These are phyloP conservation scores for Rhododendron mucronatum DNA, from an alignment of 148 eudicot genomes.

Conservation along the genomic window DNA sequence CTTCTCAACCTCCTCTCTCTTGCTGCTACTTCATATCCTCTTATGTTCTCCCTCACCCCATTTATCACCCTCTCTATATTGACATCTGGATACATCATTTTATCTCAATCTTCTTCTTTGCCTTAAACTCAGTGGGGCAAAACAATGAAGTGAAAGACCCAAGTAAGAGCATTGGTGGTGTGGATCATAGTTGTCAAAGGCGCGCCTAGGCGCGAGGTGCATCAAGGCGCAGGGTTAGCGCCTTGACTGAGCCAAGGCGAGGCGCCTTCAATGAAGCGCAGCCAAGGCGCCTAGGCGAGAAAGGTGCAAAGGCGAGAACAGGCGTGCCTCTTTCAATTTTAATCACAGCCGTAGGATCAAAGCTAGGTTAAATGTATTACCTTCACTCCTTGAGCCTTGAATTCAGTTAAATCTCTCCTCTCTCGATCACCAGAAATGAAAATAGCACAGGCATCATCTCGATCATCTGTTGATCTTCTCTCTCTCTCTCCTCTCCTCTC, in stretches of 20 bases:
- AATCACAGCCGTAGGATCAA: neutral
- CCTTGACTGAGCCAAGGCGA: neutral
- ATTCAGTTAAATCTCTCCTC: neutral
- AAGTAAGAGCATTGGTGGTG: neutral
- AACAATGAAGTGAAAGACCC: neutral
- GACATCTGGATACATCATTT: neutral
- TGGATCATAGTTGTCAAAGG: neutral
- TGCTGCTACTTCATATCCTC: neutral
- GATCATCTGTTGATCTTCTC: neutral
- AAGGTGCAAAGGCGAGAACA: neutral
- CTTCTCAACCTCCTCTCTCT: neutral
- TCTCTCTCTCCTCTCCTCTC: neutral
- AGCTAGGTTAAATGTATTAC: neutral
- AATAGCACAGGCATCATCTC: neutral
- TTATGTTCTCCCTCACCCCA: neutral
- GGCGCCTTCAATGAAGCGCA: neutral
- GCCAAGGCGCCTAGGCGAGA: neutral
- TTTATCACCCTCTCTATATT: neutral
- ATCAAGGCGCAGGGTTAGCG: neutral
- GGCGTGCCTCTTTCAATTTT: neutral
- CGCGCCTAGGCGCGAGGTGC: neutral
- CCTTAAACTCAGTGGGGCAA: neutral
- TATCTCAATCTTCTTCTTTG: neutral
- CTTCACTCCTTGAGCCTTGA: neutral
- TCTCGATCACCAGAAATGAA: neutral